A percentile compares a stretch with the other conserved stretches of the same genome.
These are phyloP conservation scores for Peltaster fructicola DNA, from an alignment of 2,329 filamentous ascomycete genomes.

Conservation along the genomic window DNA sequence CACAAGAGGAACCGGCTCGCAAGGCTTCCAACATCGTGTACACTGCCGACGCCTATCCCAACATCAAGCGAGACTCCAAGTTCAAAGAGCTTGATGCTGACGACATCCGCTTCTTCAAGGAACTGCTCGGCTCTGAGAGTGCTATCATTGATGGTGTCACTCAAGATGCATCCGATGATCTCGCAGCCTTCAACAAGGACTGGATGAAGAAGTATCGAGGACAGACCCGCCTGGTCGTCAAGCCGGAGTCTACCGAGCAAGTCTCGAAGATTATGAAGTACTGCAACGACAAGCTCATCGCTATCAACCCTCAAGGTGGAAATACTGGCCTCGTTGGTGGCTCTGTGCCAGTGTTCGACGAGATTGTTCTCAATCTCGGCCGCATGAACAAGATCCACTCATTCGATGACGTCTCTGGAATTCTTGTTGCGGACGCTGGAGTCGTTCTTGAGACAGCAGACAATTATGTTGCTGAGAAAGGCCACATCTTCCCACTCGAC, in stretches of 20 bases:
- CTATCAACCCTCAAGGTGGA: conserved; percentile 90
- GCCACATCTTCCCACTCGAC: conserved; percentile 86
- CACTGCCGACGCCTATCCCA: conserved; percentile 73
- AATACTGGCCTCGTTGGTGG: conserved; percentile 94
- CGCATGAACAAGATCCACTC: conserved; percentile 83
- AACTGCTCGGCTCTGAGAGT: conserved; percentile 59
- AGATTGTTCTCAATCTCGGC: conserved; percentile 81
- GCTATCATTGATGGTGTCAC: conserved; percentile 75
- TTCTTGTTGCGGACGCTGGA: conserved; percentile 78
- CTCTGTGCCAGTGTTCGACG: conserved; percentile 91
- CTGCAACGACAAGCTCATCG: conserved; percentile 83
- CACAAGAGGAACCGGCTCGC: conserved; percentile 11
- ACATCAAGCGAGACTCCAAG: conserved; percentile 59
- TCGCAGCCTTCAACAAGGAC: conserved; percentile 86
- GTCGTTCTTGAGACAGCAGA: conserved; percentile 82
- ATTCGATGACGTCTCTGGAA: conserved; percentile 85
- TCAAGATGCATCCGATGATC: conserved; percentile 54
- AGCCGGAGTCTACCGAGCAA: conserved; percentile 68
- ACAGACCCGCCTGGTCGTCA: conserved; percentile 71
- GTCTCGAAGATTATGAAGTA: conserved; percentile 83
- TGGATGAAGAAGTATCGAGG: conserved; percentile 99
- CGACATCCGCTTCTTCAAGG: conserved; percentile 68
- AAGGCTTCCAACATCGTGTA: conserved; percentile 41
- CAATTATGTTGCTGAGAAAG: conserved; percentile 62
- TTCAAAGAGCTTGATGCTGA: conserved; percentile 58